Evolutionary conservation across 2,329 filamentous ascomycete species (phyloP).

Genomic region (Colletotrichum sp.): DNA sequence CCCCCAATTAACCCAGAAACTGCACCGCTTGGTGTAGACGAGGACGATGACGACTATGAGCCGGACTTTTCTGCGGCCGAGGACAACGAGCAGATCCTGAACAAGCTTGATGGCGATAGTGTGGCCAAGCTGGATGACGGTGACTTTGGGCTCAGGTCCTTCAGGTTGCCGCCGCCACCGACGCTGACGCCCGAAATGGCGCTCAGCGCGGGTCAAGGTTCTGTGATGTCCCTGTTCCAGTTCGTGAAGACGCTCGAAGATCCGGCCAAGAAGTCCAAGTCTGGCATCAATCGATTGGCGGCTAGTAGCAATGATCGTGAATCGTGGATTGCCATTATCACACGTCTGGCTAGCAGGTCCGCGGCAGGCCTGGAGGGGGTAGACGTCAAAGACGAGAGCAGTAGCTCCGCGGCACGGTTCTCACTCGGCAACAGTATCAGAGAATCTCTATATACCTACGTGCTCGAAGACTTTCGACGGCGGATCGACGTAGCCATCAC

Average conservation of each 20-base stretch:
- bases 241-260: slow-evolving; percentile 79
- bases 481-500: slow-evolving; percentile 89
- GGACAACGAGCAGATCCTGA: slow-evolving; percentile 77
- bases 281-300: slow-evolving; percentile 83
- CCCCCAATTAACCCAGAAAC: slow-evolving; percentile 61
- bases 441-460: slow-evolving; percentile 80
- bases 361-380: slow-evolving; percentile 71
- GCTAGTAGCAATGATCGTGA: slow-evolving; percentile 85
- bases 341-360: slow-evolving; percentile 82
- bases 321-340: slow-evolving; percentile 88
- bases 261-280: slow-evolving; percentile 63
- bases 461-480: slow-evolving; percentile 89
- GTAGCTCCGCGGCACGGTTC: slow-evolving; percentile 31
- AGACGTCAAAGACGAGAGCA: slow-evolving; percentile 62
- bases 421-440: slow-evolving; percentile 74
- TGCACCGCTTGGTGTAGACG: slow-evolving; percentile 67
- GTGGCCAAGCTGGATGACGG: slow-evolving; percentile 53
- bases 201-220: slow-evolving; percentile 75
- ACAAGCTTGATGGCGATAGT: slow-evolving; percentile 72
- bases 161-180: slow-evolving; percentile 79
- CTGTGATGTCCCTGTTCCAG: slow-evolving; percentile 78
- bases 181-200: slow-evolving; percentile 75
- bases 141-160: slow-evolving; percentile 73
- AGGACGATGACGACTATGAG: slow-evolving; percentile 87
- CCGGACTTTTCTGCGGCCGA: slow-evolving; percentile 83